Conservation (phyloP, 2,329 filamentous ascomycete genomes). For the Pezicula radicicola region DNA sequence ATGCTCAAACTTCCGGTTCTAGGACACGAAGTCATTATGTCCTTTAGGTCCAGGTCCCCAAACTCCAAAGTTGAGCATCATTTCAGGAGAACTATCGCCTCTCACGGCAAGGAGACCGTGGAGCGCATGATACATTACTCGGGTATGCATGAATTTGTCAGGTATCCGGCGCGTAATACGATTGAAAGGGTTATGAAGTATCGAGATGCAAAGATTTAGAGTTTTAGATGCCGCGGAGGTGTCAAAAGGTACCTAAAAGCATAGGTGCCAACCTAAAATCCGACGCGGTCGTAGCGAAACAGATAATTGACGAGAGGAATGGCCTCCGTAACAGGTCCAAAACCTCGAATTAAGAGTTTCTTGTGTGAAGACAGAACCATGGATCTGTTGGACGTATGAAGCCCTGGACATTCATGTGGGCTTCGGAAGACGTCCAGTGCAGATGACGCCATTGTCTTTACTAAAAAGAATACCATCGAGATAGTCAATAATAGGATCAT, state of each 20-base stretch:
- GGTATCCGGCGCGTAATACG: constrained; percentile 50
- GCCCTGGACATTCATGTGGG: too few relatives aligned
- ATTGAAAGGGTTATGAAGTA: constrained; percentile 53
- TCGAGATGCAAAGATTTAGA: too few relatives aligned
- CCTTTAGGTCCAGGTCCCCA: constrained; percentile 70
- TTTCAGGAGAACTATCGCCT: neutral
- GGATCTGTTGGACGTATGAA: constrained; percentile 49
- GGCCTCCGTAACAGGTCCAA: constrained; percentile 27
- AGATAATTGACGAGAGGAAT: constrained; percentile 48
- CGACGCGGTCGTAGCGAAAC: constrained; percentile 59
- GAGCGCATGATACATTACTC: constrained; percentile 56
- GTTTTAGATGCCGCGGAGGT: too few relatives aligned
- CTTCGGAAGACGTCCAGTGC: constrained; percentile 46
- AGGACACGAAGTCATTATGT: constrained; percentile 52
- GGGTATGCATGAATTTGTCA: constrained; percentile 56
- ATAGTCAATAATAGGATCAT: constrained; percentile 42
- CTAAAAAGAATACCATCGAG: constrained; percentile 53
- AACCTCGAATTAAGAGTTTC: constrained; percentile 18
- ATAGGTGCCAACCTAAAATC: constrained; percentile 61
- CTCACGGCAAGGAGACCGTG: constrained; percentile 31
- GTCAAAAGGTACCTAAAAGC: constrained; percentile 46
- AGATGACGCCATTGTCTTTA: constrained; percentile 42
- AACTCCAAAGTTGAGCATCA: constrained; percentile 60
- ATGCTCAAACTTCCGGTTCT: constrained; percentile 68
- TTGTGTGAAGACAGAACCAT: constrained; percentile 60